phyloP scores from a whole-genome alignment of 2,329 filamentous ascomycete genomes.

The Talaromyces marneffei region DNA sequence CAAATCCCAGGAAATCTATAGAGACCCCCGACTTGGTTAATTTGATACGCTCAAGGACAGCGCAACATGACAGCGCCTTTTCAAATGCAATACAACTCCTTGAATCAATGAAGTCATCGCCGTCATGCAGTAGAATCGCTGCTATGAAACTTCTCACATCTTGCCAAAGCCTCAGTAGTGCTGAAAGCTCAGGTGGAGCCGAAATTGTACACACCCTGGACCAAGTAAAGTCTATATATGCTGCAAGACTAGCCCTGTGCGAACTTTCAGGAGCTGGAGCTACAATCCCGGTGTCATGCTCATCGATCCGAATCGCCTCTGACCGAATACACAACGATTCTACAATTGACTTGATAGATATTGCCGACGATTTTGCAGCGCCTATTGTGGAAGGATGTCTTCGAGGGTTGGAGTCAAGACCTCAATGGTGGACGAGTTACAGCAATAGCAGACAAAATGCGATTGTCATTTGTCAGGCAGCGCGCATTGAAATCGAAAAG shows the following conservation, averaged over 20 bases:
- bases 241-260: constrained; percentile 58
- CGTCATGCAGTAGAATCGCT: constrained; percentile 51
- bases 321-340: not conserved
- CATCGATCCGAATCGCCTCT: constrained; percentile 41
- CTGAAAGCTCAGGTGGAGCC: constrained; percentile 20
- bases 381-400: constrained; percentile 47
- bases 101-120: constrained; percentile 39
- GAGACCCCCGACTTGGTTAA: constrained; percentile 25
- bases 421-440: constrained; percentile 60
- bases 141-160: constrained; percentile 48
- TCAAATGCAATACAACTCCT: constrained; percentile 41
- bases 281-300: constrained; percentile 47
- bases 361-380: constrained; percentile 20
- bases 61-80: constrained; percentile 33
- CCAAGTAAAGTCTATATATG: constrained; percentile 52
- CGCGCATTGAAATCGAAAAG: constrained; percentile 54
- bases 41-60: constrained; percentile 21
- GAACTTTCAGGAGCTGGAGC: constrained; percentile 52
- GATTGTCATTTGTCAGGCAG: constrained; percentile 57
- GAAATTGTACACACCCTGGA: constrained; percentile 34
- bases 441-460: constrained; percentile 58
- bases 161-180: constrained; percentile 46
- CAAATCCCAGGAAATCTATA: constrained; percentile 12
- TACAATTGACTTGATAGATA: constrained; percentile 14
- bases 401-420: constrained; percentile 47